Evolutionary conservation across 1,139 yeast genomes (phyloP).

Genomic region (Kurtzmaniella natalensis): DNA sequence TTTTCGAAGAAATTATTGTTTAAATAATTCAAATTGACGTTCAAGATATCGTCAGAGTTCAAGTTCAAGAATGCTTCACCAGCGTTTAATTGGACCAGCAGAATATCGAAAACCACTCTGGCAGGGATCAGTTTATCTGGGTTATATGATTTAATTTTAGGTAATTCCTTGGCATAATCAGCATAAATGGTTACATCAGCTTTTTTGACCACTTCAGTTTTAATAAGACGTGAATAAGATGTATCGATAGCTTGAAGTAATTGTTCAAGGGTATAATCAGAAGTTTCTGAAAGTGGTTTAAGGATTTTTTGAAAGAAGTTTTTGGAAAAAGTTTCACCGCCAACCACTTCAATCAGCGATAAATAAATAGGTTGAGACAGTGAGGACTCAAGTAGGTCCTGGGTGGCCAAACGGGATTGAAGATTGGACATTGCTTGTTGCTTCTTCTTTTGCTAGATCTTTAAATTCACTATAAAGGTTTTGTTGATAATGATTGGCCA

Average conservation of each 20-base stretch:
- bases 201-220: constrained; percentile 43
- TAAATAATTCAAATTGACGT: constrained; percentile 35
- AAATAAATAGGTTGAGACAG: constrained; percentile 41
- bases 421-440: constrained; percentile 15
- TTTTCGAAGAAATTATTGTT: constrained; percentile 43
- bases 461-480: too few relatives aligned
- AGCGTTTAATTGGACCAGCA: constrained; percentile 28
- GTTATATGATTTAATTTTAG: constrained; percentile 25
- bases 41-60: constrained; percentile 38
- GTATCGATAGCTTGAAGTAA: constrained; percentile 26
- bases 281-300: constrained; percentile 36
- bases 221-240: constrained; percentile 25
- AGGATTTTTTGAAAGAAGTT: constrained; percentile 44
- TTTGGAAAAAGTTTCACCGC: constrained; percentile 45
- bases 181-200: constrained; percentile 31
- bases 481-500: too few relatives aligned
- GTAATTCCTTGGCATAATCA: constrained; percentile 27
- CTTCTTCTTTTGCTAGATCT: too few relatives aligned
- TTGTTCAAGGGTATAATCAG: constrained; percentile 45
- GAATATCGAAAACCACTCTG: constrained; percentile 35
- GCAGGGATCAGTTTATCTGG: constrained; percentile 36
- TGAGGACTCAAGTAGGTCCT: constrained; percentile 30
- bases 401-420: constrained; percentile 25
- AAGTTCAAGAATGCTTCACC: constrained; percentile 35
- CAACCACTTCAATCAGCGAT: constrained; percentile 42